phyloP scores from a whole-genome alignment of 192 early-diverging fungal genomes.

The Neocallimastix lanati region DNA sequence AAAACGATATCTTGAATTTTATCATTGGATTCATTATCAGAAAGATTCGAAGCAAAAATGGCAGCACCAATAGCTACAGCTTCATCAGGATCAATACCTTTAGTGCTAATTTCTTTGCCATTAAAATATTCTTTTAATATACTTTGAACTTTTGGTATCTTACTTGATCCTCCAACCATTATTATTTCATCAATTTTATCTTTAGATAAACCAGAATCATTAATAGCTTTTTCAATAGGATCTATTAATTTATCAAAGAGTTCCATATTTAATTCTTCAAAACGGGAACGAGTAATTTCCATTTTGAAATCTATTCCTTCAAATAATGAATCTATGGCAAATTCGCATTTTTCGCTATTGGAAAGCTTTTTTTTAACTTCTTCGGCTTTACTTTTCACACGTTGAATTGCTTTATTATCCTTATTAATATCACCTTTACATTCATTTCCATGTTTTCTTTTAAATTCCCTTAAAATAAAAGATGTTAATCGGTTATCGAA shows the following conservation, averaged over 20 bases:
- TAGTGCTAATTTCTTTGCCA: constrained; percentile 61
- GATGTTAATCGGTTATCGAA: constrained; percentile 39
- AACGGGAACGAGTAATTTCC: constrained; percentile 60
- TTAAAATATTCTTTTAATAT: constrained; percentile 56
- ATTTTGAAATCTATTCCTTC: constrained; percentile 52
- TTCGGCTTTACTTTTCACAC: constrained; percentile 60
- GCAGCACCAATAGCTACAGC: constrained; percentile 84
- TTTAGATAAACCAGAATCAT: constrained; percentile 38
- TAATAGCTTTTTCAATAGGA: constrained; percentile 47
- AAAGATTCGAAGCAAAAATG: constrained; percentile 64
- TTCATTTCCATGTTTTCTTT: constrained; percentile 56
- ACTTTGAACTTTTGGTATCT: not conserved
- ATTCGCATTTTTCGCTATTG: too few relatives aligned
- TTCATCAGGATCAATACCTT: constrained; percentile 90
- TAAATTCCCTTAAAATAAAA: constrained; percentile 25
- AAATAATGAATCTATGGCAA: constrained; percentile 57
- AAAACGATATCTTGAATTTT: too few relatives aligned
- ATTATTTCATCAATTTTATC: too few relatives aligned
- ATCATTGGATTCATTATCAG: constrained; percentile 17
- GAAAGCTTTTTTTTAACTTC: too few relatives aligned
- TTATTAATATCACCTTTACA: too few relatives aligned
- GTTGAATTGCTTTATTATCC: constrained; percentile 51
- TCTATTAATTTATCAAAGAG: constrained; percentile 48
- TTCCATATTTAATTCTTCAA: constrained; percentile 52
- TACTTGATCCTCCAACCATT: too few relatives aligned